Percentiles rank a stretch among this genome's conserved stretches.
phyloP scores from a whole-genome alignment of 768 basidiomycete species.

The Pisolithus tinctorius region DNA sequence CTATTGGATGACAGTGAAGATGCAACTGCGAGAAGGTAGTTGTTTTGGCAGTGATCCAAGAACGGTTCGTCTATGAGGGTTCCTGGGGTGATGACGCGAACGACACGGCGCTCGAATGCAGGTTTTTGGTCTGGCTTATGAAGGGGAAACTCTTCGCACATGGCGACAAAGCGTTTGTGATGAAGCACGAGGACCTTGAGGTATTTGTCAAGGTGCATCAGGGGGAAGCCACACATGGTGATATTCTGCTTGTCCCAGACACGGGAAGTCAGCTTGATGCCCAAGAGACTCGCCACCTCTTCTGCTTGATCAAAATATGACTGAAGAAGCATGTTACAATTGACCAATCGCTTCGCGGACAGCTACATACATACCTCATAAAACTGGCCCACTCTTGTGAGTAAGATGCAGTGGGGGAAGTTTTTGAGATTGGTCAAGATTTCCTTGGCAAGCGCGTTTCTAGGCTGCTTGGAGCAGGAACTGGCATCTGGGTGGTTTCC shows the following conservation, averaged over 20 bases:
- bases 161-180: conserved; percentile 78
- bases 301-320: conserved; percentile 91
- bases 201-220: conserved; percentile 78
- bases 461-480: conserved; percentile 21
- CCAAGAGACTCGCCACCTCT: conserved; percentile 67
- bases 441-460: conserved; percentile 55
- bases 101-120: conserved; percentile 73
- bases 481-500: background rate
- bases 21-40: conserved; percentile 74
- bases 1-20: conserved; percentile 10
- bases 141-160: conserved; percentile 86
- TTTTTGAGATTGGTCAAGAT: conserved; percentile 63
- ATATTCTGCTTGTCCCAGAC: conserved; percentile 65
- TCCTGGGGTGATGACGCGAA: conserved; percentile 86
- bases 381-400: conserved; percentile 92
- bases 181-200: conserved; percentile 82
- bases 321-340: conserved; percentile 32
- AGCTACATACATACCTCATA: conserved; percentile 74
- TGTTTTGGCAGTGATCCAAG: conserved; percentile 79
- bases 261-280: conserved; percentile 76
- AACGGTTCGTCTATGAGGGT: conserved; percentile 92
- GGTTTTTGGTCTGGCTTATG: conserved; percentile 43
- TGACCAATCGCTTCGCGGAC: background rate
- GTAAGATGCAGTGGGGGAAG: conserved; percentile 84
- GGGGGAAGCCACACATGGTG: conserved; percentile 89